These are phyloP conservation scores for Zygoascus bituminiphila DNA, from an alignment of 805 yeast species.

Conservation along the genomic window DNA sequence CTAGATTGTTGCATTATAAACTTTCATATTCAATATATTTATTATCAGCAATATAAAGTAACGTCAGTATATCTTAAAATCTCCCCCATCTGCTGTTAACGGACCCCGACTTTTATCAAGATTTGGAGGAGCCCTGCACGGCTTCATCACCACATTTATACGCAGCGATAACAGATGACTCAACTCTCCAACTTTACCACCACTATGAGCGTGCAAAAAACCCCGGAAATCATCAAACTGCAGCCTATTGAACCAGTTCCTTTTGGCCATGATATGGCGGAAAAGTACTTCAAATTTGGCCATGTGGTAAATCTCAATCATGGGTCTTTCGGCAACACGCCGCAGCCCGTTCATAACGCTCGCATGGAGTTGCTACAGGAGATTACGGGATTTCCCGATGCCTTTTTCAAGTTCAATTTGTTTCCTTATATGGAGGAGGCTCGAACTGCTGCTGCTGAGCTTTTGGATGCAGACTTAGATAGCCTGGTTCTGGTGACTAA, in stretches of 20 bases:
- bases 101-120: too few relatives aligned
- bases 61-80: too few relatives aligned
- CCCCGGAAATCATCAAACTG: not conserved
- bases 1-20: too few relatives aligned
- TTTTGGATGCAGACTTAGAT: constrained; percentile 41
- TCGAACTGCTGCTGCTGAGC: constrained; percentile 32
- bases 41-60: too few relatives aligned
- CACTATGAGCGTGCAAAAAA: not conserved
- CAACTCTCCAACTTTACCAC: not conserved
- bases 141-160: not conserved
- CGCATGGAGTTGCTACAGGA: constrained; percentile 26
- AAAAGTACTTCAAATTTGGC: constrained; percentile 41
- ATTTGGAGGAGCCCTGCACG: too few relatives aligned
- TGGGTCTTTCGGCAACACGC: constrained; percentile 56
- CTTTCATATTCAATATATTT: too few relatives aligned
- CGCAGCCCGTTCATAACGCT: constrained; percentile 38
- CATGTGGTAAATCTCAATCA: constrained; percentile 46
- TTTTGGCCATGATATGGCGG: constrained; percentile 45
- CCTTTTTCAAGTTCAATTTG: constrained; percentile 30
- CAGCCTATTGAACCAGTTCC: not conserved
- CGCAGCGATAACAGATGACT: not conserved
- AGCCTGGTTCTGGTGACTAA: constrained; percentile 48
- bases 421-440: constrained; percentile 27
- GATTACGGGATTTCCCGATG: constrained; percentile 41
- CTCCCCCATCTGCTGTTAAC: too few relatives aligned